Evolutionary conservation across 176 grass and related monocot species (phyloP).

Genomic region (Secale cereale): DNA sequence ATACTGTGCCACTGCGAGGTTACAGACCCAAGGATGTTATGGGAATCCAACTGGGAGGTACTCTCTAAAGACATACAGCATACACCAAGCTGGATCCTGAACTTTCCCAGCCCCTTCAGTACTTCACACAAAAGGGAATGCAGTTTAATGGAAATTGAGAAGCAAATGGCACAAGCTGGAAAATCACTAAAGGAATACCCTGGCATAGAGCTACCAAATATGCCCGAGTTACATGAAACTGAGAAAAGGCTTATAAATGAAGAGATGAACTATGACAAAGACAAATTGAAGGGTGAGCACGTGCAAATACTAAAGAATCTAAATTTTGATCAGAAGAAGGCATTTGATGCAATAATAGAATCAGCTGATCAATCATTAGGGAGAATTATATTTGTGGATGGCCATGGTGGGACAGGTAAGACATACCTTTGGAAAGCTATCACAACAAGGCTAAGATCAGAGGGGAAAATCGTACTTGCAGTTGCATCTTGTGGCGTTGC

Average conservation of each 20-base stretch:
- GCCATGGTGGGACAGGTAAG: constrained; percentile 11
- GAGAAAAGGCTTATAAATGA: not conserved
- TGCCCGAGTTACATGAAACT: not conserved
- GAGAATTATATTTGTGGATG: not conserved
- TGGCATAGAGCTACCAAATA: not conserved
- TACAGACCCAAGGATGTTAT: constrained; percentile 11
- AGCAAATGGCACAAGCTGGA: constrained; percentile 1
- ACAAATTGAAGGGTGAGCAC: not conserved
- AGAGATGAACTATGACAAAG: constrained; percentile 12
- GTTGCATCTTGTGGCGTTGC: not conserved
- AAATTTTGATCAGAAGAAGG: not conserved
- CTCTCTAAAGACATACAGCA: not conserved
- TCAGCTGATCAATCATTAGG: constrained; percentile 5
- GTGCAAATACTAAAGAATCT: not conserved
- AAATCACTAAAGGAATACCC: not conserved
- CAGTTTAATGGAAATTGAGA: not conserved
- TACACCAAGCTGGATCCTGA: not conserved
- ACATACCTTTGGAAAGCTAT: constrained; percentile 12
- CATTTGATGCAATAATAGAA: constrained; percentile 9
- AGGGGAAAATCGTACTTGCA: not conserved
- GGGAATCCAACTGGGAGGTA: constrained; percentile 4
- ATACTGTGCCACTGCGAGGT: constrained; percentile 11
- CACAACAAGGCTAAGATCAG: not conserved
- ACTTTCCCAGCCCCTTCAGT: not conserved
- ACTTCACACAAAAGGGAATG: not conserved